Base-by-base conservation (phyloP, 768 basidiomycete genomes). In the Pleurotus ostreatus region DNA sequence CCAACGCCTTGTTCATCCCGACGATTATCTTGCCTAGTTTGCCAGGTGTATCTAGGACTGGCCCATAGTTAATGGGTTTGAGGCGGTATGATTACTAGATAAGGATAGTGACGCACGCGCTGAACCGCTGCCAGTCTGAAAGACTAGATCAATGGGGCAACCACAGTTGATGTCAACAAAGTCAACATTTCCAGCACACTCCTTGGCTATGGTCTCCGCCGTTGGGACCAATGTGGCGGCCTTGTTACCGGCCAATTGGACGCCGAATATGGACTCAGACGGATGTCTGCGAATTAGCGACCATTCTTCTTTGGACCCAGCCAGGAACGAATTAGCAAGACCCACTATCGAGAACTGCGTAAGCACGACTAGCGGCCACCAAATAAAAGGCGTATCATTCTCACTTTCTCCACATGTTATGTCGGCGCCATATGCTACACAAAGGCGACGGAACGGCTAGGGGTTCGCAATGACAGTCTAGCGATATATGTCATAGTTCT, bases 91-190 rank as follows among this genome's bases (percentile, higher is more conserved):
- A 60, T 45, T 34, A 39, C 59, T 22, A 8, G 23, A 44, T 22
- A 54, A 51, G 18, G 46, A 49, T 7, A 44, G 43, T 8, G 45
- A 85, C 89, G 49, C 63, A 94, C 94, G 69, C 23, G 94, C 94
- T 56, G 89, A 90, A 0, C 94, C 94, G 55, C 92, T 94, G 2
- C 94, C 94, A 12, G 82, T 81, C 63, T 89, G 89, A 73, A 95
- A 97, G 1, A 99, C 92, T 43, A 98, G 75, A 70, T 99, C 97
- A 62, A 98, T 98, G 3, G 97, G 97, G 70, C 97, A 98, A 5
- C 95, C 95, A 69, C 92, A 92, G 65, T 99, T 99, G 60, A 98
- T 72, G 65, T 99, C 95, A 1, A 95, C 91, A 63, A 97, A 98
- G 65, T 98, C 93, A 18, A 97, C 71, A 16, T 78, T 77, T 11